A percentile compares a stretch with the other conserved stretches of the same genome.
These are phyloP conservation scores for Phanerochaete sordida DNA, from an alignment of 768 basidiomycete genomes.

Conservation along the genomic window DNA sequence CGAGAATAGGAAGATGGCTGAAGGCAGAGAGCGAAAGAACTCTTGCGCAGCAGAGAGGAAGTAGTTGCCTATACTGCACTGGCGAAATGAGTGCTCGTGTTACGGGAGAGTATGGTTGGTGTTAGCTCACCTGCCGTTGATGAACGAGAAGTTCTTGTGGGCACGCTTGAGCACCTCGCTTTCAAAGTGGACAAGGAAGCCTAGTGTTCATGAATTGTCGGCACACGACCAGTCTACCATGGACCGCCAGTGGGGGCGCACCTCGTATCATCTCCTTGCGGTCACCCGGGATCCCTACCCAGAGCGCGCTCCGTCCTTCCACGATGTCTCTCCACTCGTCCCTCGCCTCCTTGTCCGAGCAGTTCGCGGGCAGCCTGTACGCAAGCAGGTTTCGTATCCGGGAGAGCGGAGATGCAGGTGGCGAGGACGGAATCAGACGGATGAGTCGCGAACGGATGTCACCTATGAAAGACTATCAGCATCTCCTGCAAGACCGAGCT, in stretches of 20 bases:
- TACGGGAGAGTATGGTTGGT: not conserved
- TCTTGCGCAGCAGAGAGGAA: constrained; percentile 85
- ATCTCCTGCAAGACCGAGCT: not conserved
- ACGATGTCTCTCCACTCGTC: constrained; percentile 93
- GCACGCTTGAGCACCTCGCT: constrained; percentile 82
- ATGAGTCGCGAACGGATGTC: constrained; percentile 88
- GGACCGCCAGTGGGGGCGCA: constrained; percentile 24
- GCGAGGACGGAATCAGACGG: constrained; percentile 73
- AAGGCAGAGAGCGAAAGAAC: constrained; percentile 90
- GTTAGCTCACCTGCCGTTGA: constrained; percentile 71
- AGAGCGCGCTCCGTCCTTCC: constrained; percentile 78
- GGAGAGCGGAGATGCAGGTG: constrained; percentile 57
- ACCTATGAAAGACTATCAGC: constrained; percentile 40
- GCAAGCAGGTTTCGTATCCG: constrained; percentile 76
- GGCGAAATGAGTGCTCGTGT: not conserved
- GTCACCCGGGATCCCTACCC: constrained; percentile 85
- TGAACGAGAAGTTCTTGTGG: constrained; percentile 92
- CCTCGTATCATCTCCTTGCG: constrained; percentile 90
- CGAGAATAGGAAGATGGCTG: constrained; percentile 91
- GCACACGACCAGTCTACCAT: not conserved
- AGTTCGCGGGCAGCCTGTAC: constrained; percentile 69
- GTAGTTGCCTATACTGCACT: constrained; percentile 78
- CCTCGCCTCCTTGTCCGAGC: constrained; percentile 71
- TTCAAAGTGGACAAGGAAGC: constrained; percentile 92
- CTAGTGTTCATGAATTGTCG: constrained; percentile 32